Evolutionary conservation across 1,284 basidiomycete genomes (phyloP).

Genomic region (Cutaneotrichosporon dermatis): DNA sequence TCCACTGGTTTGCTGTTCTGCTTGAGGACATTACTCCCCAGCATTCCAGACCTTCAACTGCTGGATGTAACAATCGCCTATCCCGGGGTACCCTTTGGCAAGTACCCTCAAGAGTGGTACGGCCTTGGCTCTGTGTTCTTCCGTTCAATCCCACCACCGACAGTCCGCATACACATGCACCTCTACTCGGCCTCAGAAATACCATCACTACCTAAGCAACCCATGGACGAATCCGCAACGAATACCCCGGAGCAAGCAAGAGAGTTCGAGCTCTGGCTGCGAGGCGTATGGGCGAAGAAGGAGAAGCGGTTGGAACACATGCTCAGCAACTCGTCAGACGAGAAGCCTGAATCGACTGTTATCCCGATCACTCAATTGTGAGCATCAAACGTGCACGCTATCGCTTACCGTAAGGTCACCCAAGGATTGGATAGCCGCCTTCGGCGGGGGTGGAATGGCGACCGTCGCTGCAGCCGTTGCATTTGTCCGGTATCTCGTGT

Average conservation of each 20-base stretch:
- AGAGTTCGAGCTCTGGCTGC: conserved; percentile 77
- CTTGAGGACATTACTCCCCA: conserved; percentile 70
- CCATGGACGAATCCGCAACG: not conserved
- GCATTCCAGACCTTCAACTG: conserved; percentile 70
- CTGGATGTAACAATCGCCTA: conserved; percentile 88
- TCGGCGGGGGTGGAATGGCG: conserved; percentile 36
- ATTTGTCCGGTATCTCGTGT: not conserved
- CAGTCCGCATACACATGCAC: conserved; percentile 78
- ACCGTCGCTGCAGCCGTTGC: conserved; percentile 5
- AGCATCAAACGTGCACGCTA: conserved; percentile 7
- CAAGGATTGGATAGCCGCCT: conserved; percentile 35
- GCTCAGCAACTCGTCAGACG: conserved; percentile 34
- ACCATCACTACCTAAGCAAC: conserved; percentile 24
- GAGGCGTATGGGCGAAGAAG: conserved; percentile 75
- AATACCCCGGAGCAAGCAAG: conserved; percentile 58
- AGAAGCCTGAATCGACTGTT: conserved; percentile 2
- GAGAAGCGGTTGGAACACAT: conserved; percentile 68
- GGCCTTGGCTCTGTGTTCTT: conserved; percentile 85
- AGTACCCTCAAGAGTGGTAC: conserved; percentile 49
- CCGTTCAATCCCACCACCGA: conserved; percentile 73
- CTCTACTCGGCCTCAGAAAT: conserved; percentile 53
- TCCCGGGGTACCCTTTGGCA: conserved; percentile 61
- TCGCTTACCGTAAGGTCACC: conserved; percentile 24
- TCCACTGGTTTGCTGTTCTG: conserved; percentile 86
- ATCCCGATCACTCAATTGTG: conserved; percentile 35